These are phyloP conservation scores for Dianthus caryophyllus DNA, from an alignment of 148 eudicot genomes.

Conservation along the genomic window DNA sequence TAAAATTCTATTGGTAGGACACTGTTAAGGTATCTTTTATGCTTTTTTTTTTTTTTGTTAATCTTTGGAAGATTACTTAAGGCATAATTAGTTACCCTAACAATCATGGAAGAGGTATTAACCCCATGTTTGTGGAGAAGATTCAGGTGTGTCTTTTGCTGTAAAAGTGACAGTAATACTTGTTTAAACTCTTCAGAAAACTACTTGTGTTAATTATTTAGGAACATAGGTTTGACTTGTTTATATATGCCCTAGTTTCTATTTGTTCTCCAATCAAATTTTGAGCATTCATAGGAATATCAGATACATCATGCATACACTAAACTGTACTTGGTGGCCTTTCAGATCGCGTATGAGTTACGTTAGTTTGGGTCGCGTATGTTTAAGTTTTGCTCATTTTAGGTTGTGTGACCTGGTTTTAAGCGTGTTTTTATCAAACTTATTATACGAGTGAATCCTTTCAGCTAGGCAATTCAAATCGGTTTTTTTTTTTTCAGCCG, in stretches of 20 bases:
- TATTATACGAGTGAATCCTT: no score
- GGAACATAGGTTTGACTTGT: conserved; percentile 3
- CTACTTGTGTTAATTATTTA: not conserved
- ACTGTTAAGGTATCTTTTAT: conserved; percentile 18
- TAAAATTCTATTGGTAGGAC: conserved; percentile 4
- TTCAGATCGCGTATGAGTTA: no score
- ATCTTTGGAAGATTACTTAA: conserved; percentile 11
- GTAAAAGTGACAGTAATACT: conserved; percentile 7
- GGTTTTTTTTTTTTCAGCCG: no score
- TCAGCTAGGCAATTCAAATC: no score
- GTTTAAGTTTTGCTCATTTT: no score
- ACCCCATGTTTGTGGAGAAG: conserved; percentile 13
- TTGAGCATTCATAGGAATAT: no score
- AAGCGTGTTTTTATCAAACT: no score
- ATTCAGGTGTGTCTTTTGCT: conserved; percentile 8
- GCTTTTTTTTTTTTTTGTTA: not conserved
- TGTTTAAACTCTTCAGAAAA: conserved; percentile 16
- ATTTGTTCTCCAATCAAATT: not conserved
- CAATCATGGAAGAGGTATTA: conserved; percentile 19
- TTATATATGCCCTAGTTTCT: not conserved
- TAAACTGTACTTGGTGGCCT: no score
- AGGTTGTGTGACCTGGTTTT: no score
- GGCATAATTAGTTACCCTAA: conserved; percentile 9
- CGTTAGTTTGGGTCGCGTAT: no score
- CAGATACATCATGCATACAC: no score